Evolutionary conservation across 768 basidiomycete genomes (phyloP), one percentile per base, ranked within the genome.

Genomic region (Termitomyces sp.): DNA sequence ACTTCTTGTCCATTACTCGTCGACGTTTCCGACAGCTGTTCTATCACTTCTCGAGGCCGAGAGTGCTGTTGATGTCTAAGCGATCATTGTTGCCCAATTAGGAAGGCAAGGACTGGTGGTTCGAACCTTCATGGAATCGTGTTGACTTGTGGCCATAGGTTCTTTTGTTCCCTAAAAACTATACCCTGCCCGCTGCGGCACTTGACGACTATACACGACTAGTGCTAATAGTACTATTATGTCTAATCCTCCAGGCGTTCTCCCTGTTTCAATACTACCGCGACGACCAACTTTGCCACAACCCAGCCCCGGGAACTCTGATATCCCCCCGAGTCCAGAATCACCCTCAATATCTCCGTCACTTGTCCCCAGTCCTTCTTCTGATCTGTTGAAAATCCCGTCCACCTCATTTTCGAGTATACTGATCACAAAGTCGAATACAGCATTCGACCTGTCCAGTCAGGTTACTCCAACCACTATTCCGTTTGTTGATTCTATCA

Each of bases 181-280:
- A 63, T 65, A 65, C 65, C 60, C 65, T 56, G 62, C 59, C 62
- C 63, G 43, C 48, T 50, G 55, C 54, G 58, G 61, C 59, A 44
- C 58, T 43, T 61, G 22, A 65, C 61, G 64, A 62, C 56, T 28
- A n/a, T 46, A 42, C 10, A 64, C 59, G 61, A 59, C 58, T 33
- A 49, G 47, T 49, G 20, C 30, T 54, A 32, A 13, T 36, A 48
- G 61, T 47, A 32, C 26, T 46, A 49, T 63, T 14, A 64, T 61
- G 57, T 53, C 58, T 50, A 43, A 36, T 28, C 36, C 57, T 45
- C 60, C 51, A 59, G 48, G 26, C 20, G 35, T 32, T n/a, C 24
- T 30, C 20, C 48, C 49, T 46, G 55, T 35, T 53, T 53, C 47
- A 30, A 32, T 62, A 61, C 61, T 58, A 63, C 63, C 55, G 33